These are phyloP conservation scores for Naganishia kalamii DNA, from an alignment of 768 basidiomycete species.

Conservation along the genomic window DNA sequence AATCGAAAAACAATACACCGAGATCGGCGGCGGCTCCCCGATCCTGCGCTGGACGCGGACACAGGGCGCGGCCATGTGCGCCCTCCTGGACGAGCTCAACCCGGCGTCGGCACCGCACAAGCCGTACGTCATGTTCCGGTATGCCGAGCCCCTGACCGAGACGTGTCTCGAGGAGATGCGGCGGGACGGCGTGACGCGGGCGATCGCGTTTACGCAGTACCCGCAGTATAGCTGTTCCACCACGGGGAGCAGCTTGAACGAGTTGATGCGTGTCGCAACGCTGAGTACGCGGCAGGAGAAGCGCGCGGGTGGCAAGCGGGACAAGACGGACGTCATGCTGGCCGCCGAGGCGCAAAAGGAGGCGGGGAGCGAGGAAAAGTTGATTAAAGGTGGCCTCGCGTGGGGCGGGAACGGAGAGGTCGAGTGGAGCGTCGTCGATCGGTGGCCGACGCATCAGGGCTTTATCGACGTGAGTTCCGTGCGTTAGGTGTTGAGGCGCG, in stretches of 20 bases:
- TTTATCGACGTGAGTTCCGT: constrained; percentile 69
- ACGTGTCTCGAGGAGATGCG: constrained; percentile 75
- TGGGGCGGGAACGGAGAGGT: constrained; percentile 60
- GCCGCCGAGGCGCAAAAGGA: constrained; percentile 1
- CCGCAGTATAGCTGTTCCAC: constrained; percentile 98
- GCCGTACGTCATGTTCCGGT: constrained; percentile 87
- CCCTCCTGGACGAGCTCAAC: constrained; percentile 86
- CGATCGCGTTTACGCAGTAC: constrained; percentile 95
- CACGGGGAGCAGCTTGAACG: constrained; percentile 93
- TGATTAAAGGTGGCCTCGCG: constrained; percentile 47
- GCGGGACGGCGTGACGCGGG: constrained; percentile 81
- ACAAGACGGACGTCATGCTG: background rate
- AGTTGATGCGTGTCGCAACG: constrained; percentile 55
- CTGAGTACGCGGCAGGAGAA: constrained; percentile 9
- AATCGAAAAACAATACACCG: constrained; percentile 89
- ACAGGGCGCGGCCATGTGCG: constrained; percentile 85
- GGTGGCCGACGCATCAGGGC: constrained; percentile 93
- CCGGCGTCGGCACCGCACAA: constrained; percentile 92
- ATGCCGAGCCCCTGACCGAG: constrained; percentile 80
- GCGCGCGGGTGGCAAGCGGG: background rate
- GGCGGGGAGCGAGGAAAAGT: constrained; percentile 27
- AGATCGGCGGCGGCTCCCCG: constrained; percentile 93
- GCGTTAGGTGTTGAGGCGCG: background rate
- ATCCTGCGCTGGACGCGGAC: constrained; percentile 81
- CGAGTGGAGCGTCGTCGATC: constrained; percentile 95